Base-by-base conservation (phyloP, 1,139 yeast genomes). In the Saccharomyces hybrid region DNA sequence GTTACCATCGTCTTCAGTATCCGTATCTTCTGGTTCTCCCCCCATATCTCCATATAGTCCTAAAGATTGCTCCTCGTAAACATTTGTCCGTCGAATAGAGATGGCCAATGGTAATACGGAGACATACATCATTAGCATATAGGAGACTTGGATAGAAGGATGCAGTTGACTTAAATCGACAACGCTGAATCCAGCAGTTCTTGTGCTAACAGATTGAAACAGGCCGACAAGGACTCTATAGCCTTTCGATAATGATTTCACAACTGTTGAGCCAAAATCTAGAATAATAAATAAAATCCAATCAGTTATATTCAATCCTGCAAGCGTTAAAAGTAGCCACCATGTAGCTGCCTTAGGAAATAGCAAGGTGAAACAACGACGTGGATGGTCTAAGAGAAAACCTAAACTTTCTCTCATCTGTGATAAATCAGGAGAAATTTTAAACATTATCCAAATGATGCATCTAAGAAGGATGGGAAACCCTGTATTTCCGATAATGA, bases 61-160 rank as follows among this genome's bases (percentile, higher is more conserved):
- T 57, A 93, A 74, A 0, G 97, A 87, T 68, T 90, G 98, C 67
- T 93, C 99, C 68, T 93, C 99, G 71, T 93, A 93, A 50, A 93
- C 99, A 69, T 93, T 93, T 25, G 99, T 93, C 68, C 97, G 81
- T 73, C 99, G 84, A 61, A 93, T 90, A 49, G 97, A 88, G 63
- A 93, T 93, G 46, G 99, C 99, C 65, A 93, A 75, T 0, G 99
- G 99, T 66, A 91, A 76, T 51, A 93, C 97, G 5, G 98, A 91
- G 31, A 95, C 89, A 73, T 95, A 93, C 99, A 93, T 93, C 98
- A 93, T 91, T 59, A 93, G 78, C 84, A 90, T 79, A 69, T 95
- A 95, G 64, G 95, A 84, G 47, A 93, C 96, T 69, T 89, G 96
- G 50, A 93, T 88, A 0, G 97, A 96, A 0, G 97, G 93, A 65